Base-by-base conservation (phyloP, 208 protist species). In the Leishmania major region DNA sequence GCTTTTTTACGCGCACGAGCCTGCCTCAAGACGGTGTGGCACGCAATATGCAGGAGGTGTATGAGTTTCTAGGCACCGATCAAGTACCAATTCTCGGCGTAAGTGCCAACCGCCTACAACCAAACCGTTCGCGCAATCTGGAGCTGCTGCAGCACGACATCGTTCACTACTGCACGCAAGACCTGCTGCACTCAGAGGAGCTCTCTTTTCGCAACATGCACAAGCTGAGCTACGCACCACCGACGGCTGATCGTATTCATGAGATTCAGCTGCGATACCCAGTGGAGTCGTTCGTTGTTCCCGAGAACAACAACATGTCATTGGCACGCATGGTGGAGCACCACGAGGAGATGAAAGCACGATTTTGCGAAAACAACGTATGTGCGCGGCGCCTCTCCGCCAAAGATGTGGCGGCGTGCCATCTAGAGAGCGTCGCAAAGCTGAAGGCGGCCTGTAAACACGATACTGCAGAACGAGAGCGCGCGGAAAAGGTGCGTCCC, bases 161-260 rank as follows among this genome's bases (percentile, higher is more conserved):
- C 73, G 90, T 94, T 31, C 79, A 92, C 73, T 92, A 96, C 84
- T 97, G 94, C 83, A 81, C 84, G 40, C 78, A 84, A 15, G 90
- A 95, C 40, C 66, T 97, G 22, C 73, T 77, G 17, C 64, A 76
- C 25, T 75, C 81, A 73, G 87, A 93, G 57, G 69, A 91, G 10
- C 83, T 95, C n/a, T 93, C 89, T 3, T 85, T 89, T 53, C 87
- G 89, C 22, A 86, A 89, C 19, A 47, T 98, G 74, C 89, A 85
- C 60, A 82, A 87, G 37, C 82, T 98, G n/a, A 96, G 95, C 84
- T 98, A 98, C 75, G 89, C 90, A 40, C 95, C 95, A 59, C 94
- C 95, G 40, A 70, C 87, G 28, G 80, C 85, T 13, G 91, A 94
- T 31, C 86, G 90, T 3, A 90, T 97, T 25, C 75, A 89, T 66